These are phyloP conservation scores for Mucor saturninus DNA, from an alignment of 371 early-diverging fungal genomes.

Conservation along the genomic window DNA sequence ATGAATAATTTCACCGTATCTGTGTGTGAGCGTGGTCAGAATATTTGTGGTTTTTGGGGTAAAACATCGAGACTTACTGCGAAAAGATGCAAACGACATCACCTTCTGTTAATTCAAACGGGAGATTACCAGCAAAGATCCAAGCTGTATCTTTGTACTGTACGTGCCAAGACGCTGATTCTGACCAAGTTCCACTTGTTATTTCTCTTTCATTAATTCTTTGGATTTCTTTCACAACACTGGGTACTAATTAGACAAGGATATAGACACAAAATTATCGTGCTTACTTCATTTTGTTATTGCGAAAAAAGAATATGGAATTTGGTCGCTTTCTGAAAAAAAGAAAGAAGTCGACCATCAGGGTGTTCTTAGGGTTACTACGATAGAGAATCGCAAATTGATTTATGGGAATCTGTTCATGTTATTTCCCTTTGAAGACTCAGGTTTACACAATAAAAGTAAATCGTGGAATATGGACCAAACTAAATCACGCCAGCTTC, in stretches of 20 bases:
- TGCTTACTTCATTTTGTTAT: slow-evolving; percentile 17
- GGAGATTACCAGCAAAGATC: slow-evolving; percentile 86
- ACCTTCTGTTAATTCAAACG: slow-evolving; percentile 90
- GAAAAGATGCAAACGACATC: slow-evolving; percentile 92
- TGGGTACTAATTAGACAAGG: slow-evolving; percentile 18
- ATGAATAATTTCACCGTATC: slow-evolving; percentile 91
- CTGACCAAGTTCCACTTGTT: slow-evolving; percentile 46
- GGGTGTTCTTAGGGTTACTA: no score
- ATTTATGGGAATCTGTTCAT: no score
- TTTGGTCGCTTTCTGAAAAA: background rate
- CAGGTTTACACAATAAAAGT: no score
- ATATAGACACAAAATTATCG: background rate
- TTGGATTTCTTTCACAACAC: slow-evolving; percentile 78
- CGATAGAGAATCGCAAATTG: no score
- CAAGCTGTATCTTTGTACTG: slow-evolving; percentile 91
- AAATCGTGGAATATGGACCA: no score
- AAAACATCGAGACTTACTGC: slow-evolving; percentile 63
- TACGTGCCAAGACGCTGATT: slow-evolving; percentile 84
- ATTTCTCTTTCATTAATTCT: slow-evolving; percentile 73
- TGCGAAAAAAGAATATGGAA: slow-evolving; percentile 3
- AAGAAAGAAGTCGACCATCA: background rate
- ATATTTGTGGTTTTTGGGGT: background rate
- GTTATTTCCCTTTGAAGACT: no score
- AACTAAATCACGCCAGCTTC: no score
- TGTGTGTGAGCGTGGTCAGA: slow-evolving; percentile 16